Evolutionary conservation across 345 rosid genomes (phyloP).

Genomic region (Ceriops tagal): DNA sequence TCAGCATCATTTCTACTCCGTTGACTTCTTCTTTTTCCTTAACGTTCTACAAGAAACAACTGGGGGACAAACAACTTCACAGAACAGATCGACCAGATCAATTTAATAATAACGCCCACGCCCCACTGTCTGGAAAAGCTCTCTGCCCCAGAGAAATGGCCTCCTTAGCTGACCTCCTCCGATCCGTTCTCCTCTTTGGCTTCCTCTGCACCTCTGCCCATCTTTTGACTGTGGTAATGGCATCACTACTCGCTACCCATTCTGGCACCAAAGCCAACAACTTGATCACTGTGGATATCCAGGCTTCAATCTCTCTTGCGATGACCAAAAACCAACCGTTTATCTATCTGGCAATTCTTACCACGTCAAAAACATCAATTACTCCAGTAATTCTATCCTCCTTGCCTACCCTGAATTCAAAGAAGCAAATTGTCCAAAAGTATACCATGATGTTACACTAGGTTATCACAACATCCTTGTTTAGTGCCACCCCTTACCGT

Average conservation of each 20-base stretch:
- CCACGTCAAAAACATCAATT: slow-evolving; percentile 14
- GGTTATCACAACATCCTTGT: neutral
- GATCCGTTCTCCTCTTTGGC: neutral
- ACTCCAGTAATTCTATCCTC: slow-evolving; percentile 20
- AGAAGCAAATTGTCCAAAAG: slow-evolving; percentile 18
- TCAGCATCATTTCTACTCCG: slow-evolving; percentile 17
- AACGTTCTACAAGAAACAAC: neutral
- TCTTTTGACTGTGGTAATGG: slow-evolving; percentile 25
- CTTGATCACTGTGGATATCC: slow-evolving; percentile 32
- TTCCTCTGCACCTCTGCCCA: slow-evolving; percentile 14
- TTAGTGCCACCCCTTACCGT: neutral
- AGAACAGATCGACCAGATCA: no score
- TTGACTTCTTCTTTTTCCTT: slow-evolving; percentile 15
- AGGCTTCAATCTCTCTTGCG: slow-evolving; percentile 30
- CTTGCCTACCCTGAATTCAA: slow-evolving; percentile 2
- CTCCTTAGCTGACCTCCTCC: neutral
- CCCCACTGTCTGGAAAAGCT: no score
- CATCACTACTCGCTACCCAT: slow-evolving; percentile 23
- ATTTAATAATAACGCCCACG: no score
- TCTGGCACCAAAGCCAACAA: slow-evolving; percentile 20
- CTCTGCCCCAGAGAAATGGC: neutral
- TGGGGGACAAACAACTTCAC: no score
- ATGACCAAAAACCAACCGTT: slow-evolving; percentile 12
- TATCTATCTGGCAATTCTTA: slow-evolving; percentile 5
- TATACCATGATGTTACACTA: neutral